These are phyloP conservation scores for Sonneratia alba DNA, from an alignment of 345 rosid genomes.

Conservation along the genomic window DNA sequence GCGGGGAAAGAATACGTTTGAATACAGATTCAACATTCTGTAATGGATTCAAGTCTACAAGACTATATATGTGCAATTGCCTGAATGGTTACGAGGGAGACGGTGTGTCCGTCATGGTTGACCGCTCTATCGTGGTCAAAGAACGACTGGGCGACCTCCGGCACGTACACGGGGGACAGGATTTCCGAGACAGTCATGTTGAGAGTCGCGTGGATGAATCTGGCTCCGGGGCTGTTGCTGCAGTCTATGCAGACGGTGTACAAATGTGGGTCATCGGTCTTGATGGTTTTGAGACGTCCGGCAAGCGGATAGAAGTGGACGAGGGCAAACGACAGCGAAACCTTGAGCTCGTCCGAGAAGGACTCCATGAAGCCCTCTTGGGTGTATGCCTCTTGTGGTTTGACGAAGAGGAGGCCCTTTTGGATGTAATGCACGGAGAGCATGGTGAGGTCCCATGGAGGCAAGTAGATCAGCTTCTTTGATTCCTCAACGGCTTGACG, in stretches of 20 bases:
- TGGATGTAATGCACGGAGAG: conserved; percentile 61
- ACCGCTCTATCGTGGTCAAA: conserved; percentile 57
- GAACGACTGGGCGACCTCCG: conserved; percentile 44
- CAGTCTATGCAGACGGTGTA: conserved; percentile 47
- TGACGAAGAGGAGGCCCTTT: conserved; percentile 48
- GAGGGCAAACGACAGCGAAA: conserved; percentile 51
- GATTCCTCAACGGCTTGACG: conserved; percentile 21
- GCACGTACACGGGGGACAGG: conserved; percentile 42
- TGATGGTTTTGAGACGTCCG: conserved; percentile 44
- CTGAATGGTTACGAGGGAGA: conserved; percentile 37
- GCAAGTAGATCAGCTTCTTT: conserved; percentile 37
- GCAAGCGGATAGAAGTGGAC: conserved; percentile 65
- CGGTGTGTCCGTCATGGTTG: conserved; percentile 49
- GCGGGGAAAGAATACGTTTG: no score
- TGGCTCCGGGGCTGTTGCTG: conserved; percentile 38
- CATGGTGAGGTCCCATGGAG: conserved; percentile 69
- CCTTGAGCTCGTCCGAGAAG: conserved; percentile 31
- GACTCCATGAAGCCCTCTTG: conserved; percentile 21
- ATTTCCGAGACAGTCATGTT: conserved; percentile 34
- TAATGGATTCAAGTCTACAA: background rate
- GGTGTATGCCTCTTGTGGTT: conserved; percentile 23
- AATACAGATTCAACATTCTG: background rate
- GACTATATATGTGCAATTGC: background rate
- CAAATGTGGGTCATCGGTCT: conserved; percentile 21
- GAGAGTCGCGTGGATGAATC: conserved; percentile 34